A percentile compares a stretch with the other conserved stretches of the same genome.
Evolutionary conservation across 1,139 yeast genomes (phyloP).

Genomic region (Yamadazyma atlantica): DNA sequence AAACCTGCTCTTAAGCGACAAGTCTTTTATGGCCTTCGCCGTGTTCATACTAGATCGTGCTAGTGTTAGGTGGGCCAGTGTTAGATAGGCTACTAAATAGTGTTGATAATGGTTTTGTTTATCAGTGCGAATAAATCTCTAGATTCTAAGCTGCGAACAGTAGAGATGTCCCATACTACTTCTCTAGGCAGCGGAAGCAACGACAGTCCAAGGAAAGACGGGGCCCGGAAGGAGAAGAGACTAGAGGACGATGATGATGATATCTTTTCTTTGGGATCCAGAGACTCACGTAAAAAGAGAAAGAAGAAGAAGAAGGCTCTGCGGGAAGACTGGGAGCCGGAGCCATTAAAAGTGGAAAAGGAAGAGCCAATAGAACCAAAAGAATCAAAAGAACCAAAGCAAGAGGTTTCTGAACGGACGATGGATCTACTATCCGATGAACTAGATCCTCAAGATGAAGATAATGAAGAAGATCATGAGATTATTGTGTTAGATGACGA

Average conservation of each 20-base stretch:
- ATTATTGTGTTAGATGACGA: not conserved
- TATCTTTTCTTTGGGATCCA: not conserved
- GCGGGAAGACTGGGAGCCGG: not conserved
- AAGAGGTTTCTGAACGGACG: not conserved
- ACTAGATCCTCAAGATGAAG: not conserved
- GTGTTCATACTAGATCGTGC: slow-evolving; percentile 3
- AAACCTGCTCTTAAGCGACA: slow-evolving; percentile 36
- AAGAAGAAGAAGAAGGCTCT: not conserved
- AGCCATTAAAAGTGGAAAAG: not conserved
- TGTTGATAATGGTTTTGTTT: too few species aligned
- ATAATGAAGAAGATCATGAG: not conserved
- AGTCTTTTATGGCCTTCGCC: slow-evolving; percentile 16
- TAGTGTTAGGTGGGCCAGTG: too few species aligned
- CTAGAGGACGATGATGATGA: not conserved
- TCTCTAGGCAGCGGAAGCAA: not conserved
- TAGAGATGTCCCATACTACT: too few species aligned
- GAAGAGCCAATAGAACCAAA: not conserved
- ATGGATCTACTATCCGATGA: not conserved
- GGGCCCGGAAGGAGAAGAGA: not conserved
- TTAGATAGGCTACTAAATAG: too few species aligned
- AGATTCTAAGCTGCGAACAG: too few species aligned
- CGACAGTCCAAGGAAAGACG: not conserved
- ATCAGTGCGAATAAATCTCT: too few species aligned
- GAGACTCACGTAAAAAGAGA: not conserved
- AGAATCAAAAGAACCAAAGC: not conserved